Evolutionary conservation across 176 grass and related monocot genomes (phyloP).

Genomic region (Zea luxurians): DNA sequence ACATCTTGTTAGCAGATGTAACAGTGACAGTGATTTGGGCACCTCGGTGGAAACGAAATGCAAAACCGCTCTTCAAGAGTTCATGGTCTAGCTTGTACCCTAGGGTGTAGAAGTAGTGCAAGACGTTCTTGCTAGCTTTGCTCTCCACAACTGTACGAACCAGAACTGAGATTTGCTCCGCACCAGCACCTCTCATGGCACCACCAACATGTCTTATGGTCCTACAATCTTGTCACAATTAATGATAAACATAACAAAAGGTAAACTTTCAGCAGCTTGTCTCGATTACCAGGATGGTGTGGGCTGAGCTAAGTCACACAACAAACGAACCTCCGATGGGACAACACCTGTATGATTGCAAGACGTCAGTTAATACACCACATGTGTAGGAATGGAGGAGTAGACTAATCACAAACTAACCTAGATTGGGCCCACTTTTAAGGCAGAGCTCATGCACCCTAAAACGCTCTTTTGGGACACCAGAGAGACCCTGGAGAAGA

Average conservation of each 20-base stretch:
- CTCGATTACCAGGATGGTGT: conserved; percentile 72
- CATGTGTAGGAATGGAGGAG: conserved; percentile 18
- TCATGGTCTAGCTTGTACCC: conserved; percentile 96
- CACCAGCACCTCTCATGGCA: conserved; percentile 79
- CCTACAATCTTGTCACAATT: conserved; percentile 40
- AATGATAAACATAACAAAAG: conserved; percentile 1
- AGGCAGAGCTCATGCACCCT: conserved; percentile 89
- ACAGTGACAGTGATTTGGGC: conserved; percentile 78
- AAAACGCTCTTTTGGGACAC: conserved; percentile 75
- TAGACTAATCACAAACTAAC: conserved; percentile 35
- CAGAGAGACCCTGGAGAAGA: conserved; percentile 79
- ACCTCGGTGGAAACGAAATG: conserved; percentile 72
- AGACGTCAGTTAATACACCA: conserved; percentile 23
- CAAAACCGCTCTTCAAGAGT: conserved; percentile 81
- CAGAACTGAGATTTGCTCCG: conserved; percentile 88
- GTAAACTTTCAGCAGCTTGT: conserved; percentile 6
- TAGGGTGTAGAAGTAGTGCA: conserved; percentile 82
- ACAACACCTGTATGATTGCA: conserved; percentile 54
- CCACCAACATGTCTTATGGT: conserved; percentile 78
- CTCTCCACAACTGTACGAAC: conserved; percentile 71
- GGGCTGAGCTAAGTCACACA: conserved; percentile 79
- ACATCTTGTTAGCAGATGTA: conserved; percentile 75
- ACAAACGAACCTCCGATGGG: conserved; percentile 67
- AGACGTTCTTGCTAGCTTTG: conserved; percentile 80
- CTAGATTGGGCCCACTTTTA: conserved; percentile 83